Evolutionary conservation across 106 monocot genomes (phyloP), one percentile per base, ranked within the genome.

Genomic region (Amphibolis antarctica): DNA sequence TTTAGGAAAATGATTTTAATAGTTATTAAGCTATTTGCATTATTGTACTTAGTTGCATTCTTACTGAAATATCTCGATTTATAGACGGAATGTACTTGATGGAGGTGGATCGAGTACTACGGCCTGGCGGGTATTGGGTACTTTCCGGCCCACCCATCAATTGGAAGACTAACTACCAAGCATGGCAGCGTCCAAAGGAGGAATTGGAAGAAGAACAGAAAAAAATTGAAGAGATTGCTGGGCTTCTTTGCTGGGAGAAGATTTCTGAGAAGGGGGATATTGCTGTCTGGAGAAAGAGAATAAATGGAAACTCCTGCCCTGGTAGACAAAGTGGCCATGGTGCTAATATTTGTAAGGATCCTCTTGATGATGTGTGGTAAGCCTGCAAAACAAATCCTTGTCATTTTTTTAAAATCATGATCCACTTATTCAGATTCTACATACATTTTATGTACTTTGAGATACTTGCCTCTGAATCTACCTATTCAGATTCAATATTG

Each of bases 331-430:
- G 57, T 19, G 18, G 28, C 7, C 54, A 12, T 15, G 14, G 46
- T 46, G 63, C 29, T 60, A 76, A 47, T 12, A 69, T 72, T 12
- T 83, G 83, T 52, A 47, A 76, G 17, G 42, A 75, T 26, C 13
- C 42, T 62, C 24, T 75, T 22, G 69, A 68, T 69, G 83, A 83
- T 76, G 79, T 83, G 31, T 83, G 83, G 83, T 83, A 79, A 58
- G 23, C 18, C n/a, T 57, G 18, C 26, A 53, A 42, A 42, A 52
- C 23, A 54, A 24, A n/a, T n/a, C 18, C 28, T 25, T 31, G 49
- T 19, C n/a, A 49, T 49, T 49, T 0, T 49, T 14, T 14, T 14
- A 49, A 19, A 49, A 49, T 17, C 49, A 49, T 19, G 3, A 49
- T 49, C 12, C 49, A 49, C n/a, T 14, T 49, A 14, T n/a, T n/a